Base-by-base conservation (phyloP, 1,284 basidiomycete genomes). In the Wallemia hederae region DNA sequence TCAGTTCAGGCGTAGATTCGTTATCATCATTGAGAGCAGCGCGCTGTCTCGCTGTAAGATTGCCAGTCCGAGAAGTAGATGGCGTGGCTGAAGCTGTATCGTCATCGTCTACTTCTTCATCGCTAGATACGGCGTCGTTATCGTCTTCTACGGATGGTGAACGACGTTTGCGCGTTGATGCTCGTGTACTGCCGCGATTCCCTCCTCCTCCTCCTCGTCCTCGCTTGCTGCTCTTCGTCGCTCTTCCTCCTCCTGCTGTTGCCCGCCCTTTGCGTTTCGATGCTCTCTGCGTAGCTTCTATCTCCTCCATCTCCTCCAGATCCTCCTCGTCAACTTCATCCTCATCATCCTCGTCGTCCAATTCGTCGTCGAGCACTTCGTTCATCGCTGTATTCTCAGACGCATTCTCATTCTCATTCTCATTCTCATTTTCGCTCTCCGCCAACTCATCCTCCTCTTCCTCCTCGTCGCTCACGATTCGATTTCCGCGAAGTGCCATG, bases 21-120 rank as follows among this genome's bases (percentile, higher is more conserved):
- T 80, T 78, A 61, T 78, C 80, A 1, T 79, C 78, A 2, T 28
- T 28, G 56, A 58, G 56, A 2, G 56, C 56, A 2, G 80, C 82
- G 0, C 82, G 82, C 65, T 84, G 82, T 39, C 82, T 76, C 0
- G 81, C 78, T 0, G 82, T 83, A 72, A 84, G 62, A 0, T 75
- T 0, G n/a, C n/a, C n/a, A n/a, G n/a, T n/a, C n/a, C n/a, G n/a
- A n/a, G n/a, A n/a, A 77, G 75, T 25, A 74, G 72, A 0, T 73
- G 33, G 33, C 14, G 33, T 34, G 33, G 33, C 33, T 34, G 33
- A 11, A 11, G 11, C 33, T 11, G 33, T 34, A n/a, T 26, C 25
- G 9, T 58, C 56, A 5, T 58, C 24, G 15, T 58, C 56, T 5
- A 14, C 25, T 5, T 31, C 29, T 31, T 31, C 17, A 7, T 17